Evolutionary conservation across 768 basidiomycete genomes (phyloP).

Genomic region (Gymnopilus dilepis): DNA sequence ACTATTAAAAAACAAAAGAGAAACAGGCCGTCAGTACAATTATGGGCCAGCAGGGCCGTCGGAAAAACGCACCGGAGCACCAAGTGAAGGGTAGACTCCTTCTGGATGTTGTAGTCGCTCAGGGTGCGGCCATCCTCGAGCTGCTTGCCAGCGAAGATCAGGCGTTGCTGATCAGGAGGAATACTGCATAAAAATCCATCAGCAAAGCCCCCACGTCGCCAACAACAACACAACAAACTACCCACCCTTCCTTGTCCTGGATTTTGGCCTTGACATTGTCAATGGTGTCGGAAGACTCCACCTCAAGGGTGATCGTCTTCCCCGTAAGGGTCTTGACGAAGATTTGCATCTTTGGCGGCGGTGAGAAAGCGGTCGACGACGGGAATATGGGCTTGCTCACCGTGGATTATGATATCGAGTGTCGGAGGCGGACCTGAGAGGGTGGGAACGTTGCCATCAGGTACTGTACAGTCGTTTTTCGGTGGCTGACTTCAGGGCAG

Average conservation of each 20-base stretch:
- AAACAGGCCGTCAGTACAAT: neutral
- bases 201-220: slow-evolving; percentile 5
- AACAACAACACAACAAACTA: slow-evolving; percentile 1
- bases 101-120: slow-evolving; percentile 97
- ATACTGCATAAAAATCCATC: slow-evolving; percentile 53
- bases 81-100: slow-evolving; percentile 96
- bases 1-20: slow-evolving; percentile 52
- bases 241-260: slow-evolving; percentile 63
- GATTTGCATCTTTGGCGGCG: slow-evolving; percentile 50
- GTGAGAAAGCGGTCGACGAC: slow-evolving; percentile 20
- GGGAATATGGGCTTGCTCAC: slow-evolving; percentile 33
- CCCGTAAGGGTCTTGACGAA: slow-evolving; percentile 86
- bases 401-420: slow-evolving; percentile 32
- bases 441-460: slow-evolving; percentile 33
- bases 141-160: slow-evolving; percentile 98
- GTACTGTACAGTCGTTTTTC: slow-evolving; percentile 34
- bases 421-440: slow-evolving; percentile 23
- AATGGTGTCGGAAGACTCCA: slow-evolving; percentile 95
- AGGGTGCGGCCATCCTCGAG: slow-evolving; percentile 97
- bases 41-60: neutral
- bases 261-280: slow-evolving; percentile 90
- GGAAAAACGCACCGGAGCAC: slow-evolving; percentile 78
- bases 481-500: slow-evolving; percentile 49
- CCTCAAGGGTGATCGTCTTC: slow-evolving; percentile 98
- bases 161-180: slow-evolving; percentile 92